Evolutionary conservation across 2,329 filamentous ascomycete genomes (phyloP), one percentile per base, ranked within the genome.

Genomic region (Curvularia spicifera): DNA sequence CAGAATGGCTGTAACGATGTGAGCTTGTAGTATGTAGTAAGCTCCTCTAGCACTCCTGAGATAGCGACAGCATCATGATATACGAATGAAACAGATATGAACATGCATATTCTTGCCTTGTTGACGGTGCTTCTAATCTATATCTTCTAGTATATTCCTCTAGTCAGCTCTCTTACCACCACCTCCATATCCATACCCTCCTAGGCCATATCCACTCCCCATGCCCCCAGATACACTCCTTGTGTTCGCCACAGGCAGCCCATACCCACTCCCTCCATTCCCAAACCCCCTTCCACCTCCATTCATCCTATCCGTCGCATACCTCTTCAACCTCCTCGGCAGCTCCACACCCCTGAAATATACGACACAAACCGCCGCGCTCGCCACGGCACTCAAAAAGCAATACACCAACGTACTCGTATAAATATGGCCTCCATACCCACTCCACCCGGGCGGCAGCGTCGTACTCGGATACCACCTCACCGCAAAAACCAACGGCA

Each of bases 401-500:
- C 81, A 84, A 61, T 83, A 84, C 53, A 82, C 71, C 53, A 83
- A 66, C 48, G 81, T 84, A 50, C 75, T 79, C 52, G 79, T 78
- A 56, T 81, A 83, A 46, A 84, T 69, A 68, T 84, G 81, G 1
- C 82, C 81, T 0, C 82, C 82, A 40, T 83, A 67, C 57, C 84
- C 77, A 67, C 78, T 58, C 84, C 85, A 82, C 62, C 84, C 68
- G 58, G 81, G 75, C 63, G 90, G 91, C 63, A 94, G 80, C 37
- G 83, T 81, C 0, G 90, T 89, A 24, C 85, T 90, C 0, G 90
- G 89, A 75, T 94, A 95, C 95, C 95, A 98, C 44, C 91, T 83
- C 13, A 98, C 89, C 40, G 87, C 90, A 70, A 98, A 91, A 44
- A 82, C 84, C 67, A 98, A 81, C 0, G 91, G 89, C 56, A 98